phyloP scores from a whole-genome alignment of 495 filamentous ascomycete species.

The Rostrohypoxylon terebratum region DNA sequence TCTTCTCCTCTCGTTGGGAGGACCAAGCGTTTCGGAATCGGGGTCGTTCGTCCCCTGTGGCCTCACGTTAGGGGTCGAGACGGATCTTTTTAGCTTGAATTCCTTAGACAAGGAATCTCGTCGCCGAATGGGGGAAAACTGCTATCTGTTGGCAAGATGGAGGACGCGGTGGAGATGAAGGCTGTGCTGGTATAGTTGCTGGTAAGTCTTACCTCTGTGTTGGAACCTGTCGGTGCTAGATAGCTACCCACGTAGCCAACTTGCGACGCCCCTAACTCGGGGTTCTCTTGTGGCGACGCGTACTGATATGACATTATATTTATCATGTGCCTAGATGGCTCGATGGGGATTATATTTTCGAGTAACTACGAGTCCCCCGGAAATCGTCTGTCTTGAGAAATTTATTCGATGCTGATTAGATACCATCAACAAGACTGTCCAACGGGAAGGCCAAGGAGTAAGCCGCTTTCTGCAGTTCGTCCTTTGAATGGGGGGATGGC shows the following conservation, averaged over 20 bases:
- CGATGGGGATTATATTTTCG: conserved; percentile 49
- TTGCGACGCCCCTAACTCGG: conserved; percentile 59
- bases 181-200: conserved; percentile 42
- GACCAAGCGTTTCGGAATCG: conserved; percentile 54
- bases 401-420: conserved; percentile 49
- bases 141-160: conserved; percentile 44
- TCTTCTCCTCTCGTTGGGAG: conserved; percentile 82
- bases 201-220: conserved; percentile 53
- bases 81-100: conserved; percentile 68
- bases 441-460: conserved; percentile 26
- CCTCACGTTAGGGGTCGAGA: conserved; percentile 75
- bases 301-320: conserved; percentile 67
- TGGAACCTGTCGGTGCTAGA: conserved; percentile 55
- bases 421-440: conserved; percentile 49
- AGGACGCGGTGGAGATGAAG: conserved; percentile 39
- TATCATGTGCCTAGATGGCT: conserved; percentile 56
- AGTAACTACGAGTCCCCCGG: conserved; percentile 49
- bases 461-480: conserved; percentile 29
- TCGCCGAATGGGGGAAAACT: conserved; percentile 46
- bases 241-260: conserved; percentile 56
- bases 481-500: conserved; percentile 23
- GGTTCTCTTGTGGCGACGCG: conserved; percentile 58
- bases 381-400: conserved; percentile 49
- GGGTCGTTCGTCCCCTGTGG: conserved; percentile 54
- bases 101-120: conserved; percentile 53